These are phyloP conservation scores for Beauveria varroae DNA, from an alignment of 2,329 filamentous ascomycete genomes.

Conservation along the genomic window DNA sequence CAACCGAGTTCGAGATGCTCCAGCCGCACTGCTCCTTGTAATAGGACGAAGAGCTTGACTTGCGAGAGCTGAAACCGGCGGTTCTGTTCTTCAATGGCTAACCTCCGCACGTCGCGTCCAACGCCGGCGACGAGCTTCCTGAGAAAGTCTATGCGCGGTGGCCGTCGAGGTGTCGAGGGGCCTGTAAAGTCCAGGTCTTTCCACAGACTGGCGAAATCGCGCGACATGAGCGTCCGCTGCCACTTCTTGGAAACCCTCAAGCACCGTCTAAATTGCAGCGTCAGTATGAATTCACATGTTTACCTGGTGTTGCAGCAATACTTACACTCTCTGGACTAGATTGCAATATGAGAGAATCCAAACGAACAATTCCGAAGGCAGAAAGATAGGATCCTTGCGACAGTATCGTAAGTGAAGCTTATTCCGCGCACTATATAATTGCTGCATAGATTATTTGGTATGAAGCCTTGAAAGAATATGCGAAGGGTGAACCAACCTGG, in stretches of 20 bases:
- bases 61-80: slow-evolving; percentile 23
- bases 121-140: slow-evolving; percentile 25
- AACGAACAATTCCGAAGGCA: slow-evolving; percentile 30
- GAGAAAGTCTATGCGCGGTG: slow-evolving; percentile 19
- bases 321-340: slow-evolving; percentile 24
- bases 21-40: slow-evolving; percentile 20
- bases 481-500: slow-evolving; percentile 21
- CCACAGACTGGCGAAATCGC: slow-evolving; percentile 24
- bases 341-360: slow-evolving; percentile 28
- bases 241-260: slow-evolving; percentile 26
- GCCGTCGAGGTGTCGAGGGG: slow-evolving; percentile 15
- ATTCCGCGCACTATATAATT: slow-evolving; percentile 26
- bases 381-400: slow-evolving; percentile 27
- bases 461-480: background rate
- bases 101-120: slow-evolving; percentile 22
- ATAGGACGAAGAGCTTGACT: slow-evolving; percentile 21
- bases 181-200: slow-evolving; percentile 22
- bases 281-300: background rate
- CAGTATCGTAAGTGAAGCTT: slow-evolving; percentile 27
- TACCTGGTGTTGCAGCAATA: background rate
- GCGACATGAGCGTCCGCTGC: slow-evolving; percentile 22
- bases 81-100: slow-evolving; percentile 20
- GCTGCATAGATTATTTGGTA: slow-evolving; percentile 17
- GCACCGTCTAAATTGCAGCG: slow-evolving; percentile 15
- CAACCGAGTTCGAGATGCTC: slow-evolving; percentile 21